Conservation (phyloP, 2,329 filamentous ascomycete species). For the Phyllosticta paracitricarpa region DNA sequence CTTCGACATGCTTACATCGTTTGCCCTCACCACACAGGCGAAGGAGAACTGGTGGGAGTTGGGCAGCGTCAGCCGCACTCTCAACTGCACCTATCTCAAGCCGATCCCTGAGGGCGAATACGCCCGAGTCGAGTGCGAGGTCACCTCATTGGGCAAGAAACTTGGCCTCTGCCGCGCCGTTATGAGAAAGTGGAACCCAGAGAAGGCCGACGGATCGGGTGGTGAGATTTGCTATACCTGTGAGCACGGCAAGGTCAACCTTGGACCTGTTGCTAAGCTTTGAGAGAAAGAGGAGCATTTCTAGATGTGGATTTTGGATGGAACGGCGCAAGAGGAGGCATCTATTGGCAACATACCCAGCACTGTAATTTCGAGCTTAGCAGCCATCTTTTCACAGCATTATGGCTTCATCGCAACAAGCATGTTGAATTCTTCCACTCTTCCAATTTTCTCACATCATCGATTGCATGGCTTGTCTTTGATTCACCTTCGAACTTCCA, state of each 20-base stretch:
- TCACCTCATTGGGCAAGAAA: constrained; percentile 34
- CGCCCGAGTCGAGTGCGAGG: constrained; percentile 33
- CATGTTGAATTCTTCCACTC: not conserved
- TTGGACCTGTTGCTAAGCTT: constrained; percentile 3
- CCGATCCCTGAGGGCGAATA: constrained; percentile 32
- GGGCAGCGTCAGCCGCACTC: constrained; percentile 32
- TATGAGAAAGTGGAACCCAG: constrained; percentile 24
- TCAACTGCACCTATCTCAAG: constrained; percentile 38
- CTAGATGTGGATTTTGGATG: not conserved
- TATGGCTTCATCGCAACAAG: not conserved
- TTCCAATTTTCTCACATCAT: not conserved
- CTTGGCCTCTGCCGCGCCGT: constrained; percentile 30
- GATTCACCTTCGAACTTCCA: not conserved
- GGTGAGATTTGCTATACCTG: constrained; percentile 30
- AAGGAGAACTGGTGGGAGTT: constrained; percentile 33
- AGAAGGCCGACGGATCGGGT: constrained; percentile 21
- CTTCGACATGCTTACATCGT: constrained; percentile 44
- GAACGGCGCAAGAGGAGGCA: not conserved
- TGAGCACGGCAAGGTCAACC: constrained; percentile 27
- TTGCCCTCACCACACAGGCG: constrained; percentile 24
- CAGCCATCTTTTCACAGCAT: not conserved
- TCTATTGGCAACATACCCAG: not conserved
- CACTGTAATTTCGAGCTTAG: not conserved
- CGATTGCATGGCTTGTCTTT: not conserved
- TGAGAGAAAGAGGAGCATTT: not conserved